Conservation (phyloP, 108 stramenopile species). For the Pseudonitzschia multiseries region DNA sequence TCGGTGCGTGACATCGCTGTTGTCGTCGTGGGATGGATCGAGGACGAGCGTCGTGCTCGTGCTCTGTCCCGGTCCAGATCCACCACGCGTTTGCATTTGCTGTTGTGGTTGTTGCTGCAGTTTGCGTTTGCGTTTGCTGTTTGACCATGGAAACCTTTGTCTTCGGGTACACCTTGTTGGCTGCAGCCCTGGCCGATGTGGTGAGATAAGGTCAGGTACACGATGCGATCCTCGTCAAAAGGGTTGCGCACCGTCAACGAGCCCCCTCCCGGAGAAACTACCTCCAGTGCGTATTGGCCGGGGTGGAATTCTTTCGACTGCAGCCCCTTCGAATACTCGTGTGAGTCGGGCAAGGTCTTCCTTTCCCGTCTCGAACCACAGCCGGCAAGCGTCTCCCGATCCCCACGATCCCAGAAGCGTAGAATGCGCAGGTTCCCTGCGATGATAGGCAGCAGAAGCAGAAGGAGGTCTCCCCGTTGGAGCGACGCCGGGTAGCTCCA, state of each 20-base stretch:
- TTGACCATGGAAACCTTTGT: slow-evolving; percentile 24
- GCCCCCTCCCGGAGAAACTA: slow-evolving; percentile 15
- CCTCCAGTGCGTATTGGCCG: slow-evolving; percentile 34
- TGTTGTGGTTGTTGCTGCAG: too few relatives aligned
- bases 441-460: neutral
- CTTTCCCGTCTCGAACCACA: slow-evolving; percentile 34
- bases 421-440: neutral
- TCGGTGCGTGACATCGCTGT: neutral
- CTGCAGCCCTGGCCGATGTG: slow-evolving; percentile 11
- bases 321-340: slow-evolving; percentile 7
- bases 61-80: too few relatives aligned
- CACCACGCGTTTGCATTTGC: too few relatives aligned
- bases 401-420: slow-evolving; percentile 43
- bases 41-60: slow-evolving; percentile 1
- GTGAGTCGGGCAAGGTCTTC: neutral
- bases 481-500: neutral
- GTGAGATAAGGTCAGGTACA: slow-evolving; percentile 50
- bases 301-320: neutral
- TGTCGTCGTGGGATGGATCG: slow-evolving; percentile 24
- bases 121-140: neutral
- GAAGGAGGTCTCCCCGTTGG: neutral
- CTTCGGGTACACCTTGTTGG: slow-evolving; percentile 24
- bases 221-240: slow-evolving; percentile 39
- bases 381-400: slow-evolving; percentile 37
- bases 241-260: slow-evolving; percentile 32